These are phyloP conservation scores for Oryza australiensis DNA, from an alignment of 176 grass and related monocot genomes.

Conservation along the genomic window DNA sequence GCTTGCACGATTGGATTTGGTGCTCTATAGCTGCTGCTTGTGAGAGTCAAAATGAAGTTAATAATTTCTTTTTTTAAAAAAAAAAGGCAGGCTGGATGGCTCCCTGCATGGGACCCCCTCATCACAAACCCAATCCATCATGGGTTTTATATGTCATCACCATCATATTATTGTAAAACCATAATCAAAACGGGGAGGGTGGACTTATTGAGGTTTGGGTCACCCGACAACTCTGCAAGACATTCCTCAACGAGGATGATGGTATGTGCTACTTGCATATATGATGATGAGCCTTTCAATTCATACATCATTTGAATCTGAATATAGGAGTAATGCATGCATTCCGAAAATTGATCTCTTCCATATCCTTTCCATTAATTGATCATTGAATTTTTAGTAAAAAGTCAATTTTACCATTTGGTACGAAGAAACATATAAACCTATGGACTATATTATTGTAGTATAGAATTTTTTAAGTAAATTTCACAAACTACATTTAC, in stretches of 20 bases:
- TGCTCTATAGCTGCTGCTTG: background rate
- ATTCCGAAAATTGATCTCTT: too few relatives aligned
- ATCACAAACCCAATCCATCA: background rate
- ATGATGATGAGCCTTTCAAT: background rate
- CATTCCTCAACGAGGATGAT: constrained; percentile 6
- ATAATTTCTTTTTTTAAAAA: background rate
- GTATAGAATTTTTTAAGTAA: too few relatives aligned
- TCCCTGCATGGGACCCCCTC: background rate
- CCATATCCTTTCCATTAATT: too few relatives aligned
- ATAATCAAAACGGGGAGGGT: background rate
- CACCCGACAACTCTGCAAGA: background rate
- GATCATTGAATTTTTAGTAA: too few relatives aligned
- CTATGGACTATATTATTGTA: too few relatives aligned
- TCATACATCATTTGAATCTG: too few relatives aligned
- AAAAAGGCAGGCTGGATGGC: background rate
- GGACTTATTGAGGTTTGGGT: background rate
- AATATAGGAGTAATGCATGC: too few relatives aligned
- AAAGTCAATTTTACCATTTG: too few relatives aligned
- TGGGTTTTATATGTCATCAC: constrained; percentile 28
- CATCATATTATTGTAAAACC: background rate
- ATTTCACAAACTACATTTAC: too few relatives aligned
- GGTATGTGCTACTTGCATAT: background rate
- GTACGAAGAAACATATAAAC: too few relatives aligned
- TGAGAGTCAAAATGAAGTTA: constrained; percentile 50
- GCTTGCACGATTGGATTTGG: constrained; percentile 56